Percentiles rank a stretch among this genome's conserved stretches.
These are phyloP conservation scores for Candida golubevii DNA, from an alignment of 805 yeast species.

Conservation along the genomic window DNA sequence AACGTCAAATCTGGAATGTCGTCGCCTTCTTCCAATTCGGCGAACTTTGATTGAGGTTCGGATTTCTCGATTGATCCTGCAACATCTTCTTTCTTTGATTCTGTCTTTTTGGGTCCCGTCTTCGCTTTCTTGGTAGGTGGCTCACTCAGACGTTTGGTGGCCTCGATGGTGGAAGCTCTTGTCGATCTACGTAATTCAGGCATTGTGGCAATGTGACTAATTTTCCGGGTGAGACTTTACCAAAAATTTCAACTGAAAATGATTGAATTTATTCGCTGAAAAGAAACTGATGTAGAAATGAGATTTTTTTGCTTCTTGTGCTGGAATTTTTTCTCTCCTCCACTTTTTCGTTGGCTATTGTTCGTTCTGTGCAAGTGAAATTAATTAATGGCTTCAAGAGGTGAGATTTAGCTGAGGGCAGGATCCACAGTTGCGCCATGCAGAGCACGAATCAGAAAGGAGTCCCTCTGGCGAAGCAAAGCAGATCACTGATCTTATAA, in stretches of 20 bases:
- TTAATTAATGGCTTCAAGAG: not conserved
- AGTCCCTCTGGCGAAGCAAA: too few species aligned
- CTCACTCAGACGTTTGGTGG: slow-evolving; percentile 9
- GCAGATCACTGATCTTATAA: too few species aligned
- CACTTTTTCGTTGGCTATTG: not conserved
- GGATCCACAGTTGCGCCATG: too few species aligned
- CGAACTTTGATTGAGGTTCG: not conserved
- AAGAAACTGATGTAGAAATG: not conserved
- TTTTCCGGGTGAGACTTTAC: too few species aligned
- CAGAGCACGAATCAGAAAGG: too few species aligned
- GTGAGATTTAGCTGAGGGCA: too few species aligned
- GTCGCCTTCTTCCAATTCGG: slow-evolving; percentile 51
- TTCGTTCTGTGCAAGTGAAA: not conserved
- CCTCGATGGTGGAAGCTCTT: slow-evolving; percentile 11
- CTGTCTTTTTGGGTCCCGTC: slow-evolving; percentile 1
- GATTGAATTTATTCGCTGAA: not conserved
- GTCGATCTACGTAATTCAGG: slow-evolving; percentile 19
- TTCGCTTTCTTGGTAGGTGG: slow-evolving; percentile 13
- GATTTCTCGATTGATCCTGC: slow-evolving; percentile 1
- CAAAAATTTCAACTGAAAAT: not conserved
- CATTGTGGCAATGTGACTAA: slow-evolving; percentile 4
- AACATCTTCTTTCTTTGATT: slow-evolving; percentile 1
- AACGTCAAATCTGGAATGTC: slow-evolving; percentile 61
- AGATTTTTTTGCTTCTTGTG: not conserved
- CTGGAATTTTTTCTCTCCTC: too few species aligned